phyloP scores from a whole-genome alignment of 352 stramenopile species.

The Lagenidium giganteum region DNA sequence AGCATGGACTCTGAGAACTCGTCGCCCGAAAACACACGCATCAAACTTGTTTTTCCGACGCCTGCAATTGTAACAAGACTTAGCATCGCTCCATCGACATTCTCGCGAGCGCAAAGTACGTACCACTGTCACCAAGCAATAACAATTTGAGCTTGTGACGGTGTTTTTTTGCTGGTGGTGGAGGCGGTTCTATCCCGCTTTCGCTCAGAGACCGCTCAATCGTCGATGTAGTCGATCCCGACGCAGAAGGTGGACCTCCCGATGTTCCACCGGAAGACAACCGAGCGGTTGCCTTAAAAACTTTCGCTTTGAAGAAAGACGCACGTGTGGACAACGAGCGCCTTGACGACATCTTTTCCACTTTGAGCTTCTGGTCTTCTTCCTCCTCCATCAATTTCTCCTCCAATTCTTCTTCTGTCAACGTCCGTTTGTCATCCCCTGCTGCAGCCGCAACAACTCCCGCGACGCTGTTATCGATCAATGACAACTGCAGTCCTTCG shows the following conservation, averaged over 20 bases:
- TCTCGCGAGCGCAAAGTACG: conserved; percentile 1
- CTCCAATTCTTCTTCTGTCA: conserved; percentile 76
- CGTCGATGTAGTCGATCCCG: background rate
- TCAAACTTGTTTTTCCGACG: conserved; percentile 91
- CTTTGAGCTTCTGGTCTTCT: conserved; percentile 78
- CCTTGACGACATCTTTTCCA: conserved; percentile 59
- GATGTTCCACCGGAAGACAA: background rate
- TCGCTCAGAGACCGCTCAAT: background rate
- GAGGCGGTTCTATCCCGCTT: conserved; percentile 3
- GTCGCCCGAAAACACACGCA: conserved; percentile 91
- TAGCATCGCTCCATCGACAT: conserved; percentile 3
- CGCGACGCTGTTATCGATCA: conserved; percentile 45
- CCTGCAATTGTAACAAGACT: conserved; percentile 21
- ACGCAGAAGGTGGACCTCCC: background rate
- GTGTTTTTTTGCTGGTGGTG: conserved; percentile 50
- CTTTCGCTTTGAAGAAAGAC: conserved; percentile 75
- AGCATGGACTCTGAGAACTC: conserved; percentile 89
- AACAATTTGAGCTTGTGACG: conserved; percentile 88
- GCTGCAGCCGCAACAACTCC: background rate
- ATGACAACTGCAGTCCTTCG: conserved; percentile 61
- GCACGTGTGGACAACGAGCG: conserved; percentile 56
- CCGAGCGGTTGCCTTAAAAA: no score
- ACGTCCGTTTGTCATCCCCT: conserved; percentile 20
- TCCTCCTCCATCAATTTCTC: conserved; percentile 88
- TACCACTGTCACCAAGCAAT: conserved; percentile 86